Base-by-base conservation (phyloP, 192 early-diverging fungal species). In the Podila minutissima region DNA sequence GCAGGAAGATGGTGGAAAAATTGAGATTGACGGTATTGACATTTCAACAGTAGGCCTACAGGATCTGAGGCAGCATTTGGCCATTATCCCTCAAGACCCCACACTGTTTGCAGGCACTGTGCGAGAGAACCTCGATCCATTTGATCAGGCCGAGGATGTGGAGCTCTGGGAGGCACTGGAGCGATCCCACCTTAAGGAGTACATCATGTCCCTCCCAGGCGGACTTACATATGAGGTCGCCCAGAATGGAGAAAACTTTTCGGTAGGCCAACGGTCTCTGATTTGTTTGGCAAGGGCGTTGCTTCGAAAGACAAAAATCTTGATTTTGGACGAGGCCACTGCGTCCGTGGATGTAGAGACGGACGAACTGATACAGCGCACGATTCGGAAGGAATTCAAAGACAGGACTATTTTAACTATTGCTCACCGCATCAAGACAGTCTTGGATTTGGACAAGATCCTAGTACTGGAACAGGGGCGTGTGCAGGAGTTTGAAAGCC, bases 361-460 rank as follows among this genome's bases (percentile, higher is more conserved):
- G 0, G 96, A 97, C 69, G 84, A 85, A 41, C 83, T 84, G 19
- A 97, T 97, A 81, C 96, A 97, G 86, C 74, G 83, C 9, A 93
- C 95, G 0, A 95, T 97, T 62, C 86, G 91, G 33, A 84, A 88
- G 13, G 83, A 88, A 60, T 94, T 95, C 82, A 85, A 82, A 15
- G 81, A 90, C 41, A 87, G 88, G 24, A 97, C 97, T 7, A 79
- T 97, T 59, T 72, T 98, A 33, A 91, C 90, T 69, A 94, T 98
- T 74, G 96, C 96, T 8, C 96, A 98, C 68, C 89, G 95, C 15
- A 58, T 95, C 37, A 86, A 89, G 64, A 95, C 95, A 1, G 88
- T 96, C n/a, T 91, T 92, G 53, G 92, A 91, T 64, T 95, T 94
- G 63, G 95, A 97, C 83, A 78, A 88, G 19, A 90, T 97, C 12